These are phyloP conservation scores for Gonium pectorale DNA, from an alignment of 139 green algal genomes.

Conservation along the genomic window DNA sequence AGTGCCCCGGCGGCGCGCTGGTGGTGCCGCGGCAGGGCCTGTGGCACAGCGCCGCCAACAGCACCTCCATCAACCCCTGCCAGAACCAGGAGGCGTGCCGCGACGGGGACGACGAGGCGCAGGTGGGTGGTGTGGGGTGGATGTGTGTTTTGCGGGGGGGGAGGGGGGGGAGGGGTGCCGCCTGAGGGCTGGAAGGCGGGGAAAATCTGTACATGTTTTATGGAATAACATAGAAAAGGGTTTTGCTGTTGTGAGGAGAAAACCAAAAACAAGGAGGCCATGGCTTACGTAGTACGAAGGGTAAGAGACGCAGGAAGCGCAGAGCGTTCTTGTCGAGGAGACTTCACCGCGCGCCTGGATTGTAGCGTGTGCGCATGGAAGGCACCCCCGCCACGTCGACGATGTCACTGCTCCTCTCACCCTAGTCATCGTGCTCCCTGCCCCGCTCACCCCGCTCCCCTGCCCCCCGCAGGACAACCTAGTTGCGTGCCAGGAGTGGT, in stretches of 20 bases:
- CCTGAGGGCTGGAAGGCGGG: too few relatives aligned
- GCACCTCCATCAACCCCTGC: slow-evolving; percentile 43
- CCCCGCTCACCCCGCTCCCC: neutral
- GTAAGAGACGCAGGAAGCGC: too few relatives aligned
- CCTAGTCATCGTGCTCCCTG: neutral
- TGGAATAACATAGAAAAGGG: too few relatives aligned
- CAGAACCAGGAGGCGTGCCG: slow-evolving; percentile 38
- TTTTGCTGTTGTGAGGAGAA: too few relatives aligned
- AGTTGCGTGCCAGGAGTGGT: slow-evolving; percentile 36
- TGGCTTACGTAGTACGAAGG: too few relatives aligned
- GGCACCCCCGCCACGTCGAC: too few relatives aligned
- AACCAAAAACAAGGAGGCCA: too few relatives aligned
- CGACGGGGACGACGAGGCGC: neutral
- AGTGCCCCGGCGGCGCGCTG: slow-evolving; percentile 43
- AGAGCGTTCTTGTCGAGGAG: too few relatives aligned
- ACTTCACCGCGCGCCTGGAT: too few relatives aligned
- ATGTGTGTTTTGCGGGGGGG: neutral
- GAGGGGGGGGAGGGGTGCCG: neutral
- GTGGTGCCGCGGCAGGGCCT: slow-evolving; percentile 22
- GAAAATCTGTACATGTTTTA: too few relatives aligned
- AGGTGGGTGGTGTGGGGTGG: neutral
- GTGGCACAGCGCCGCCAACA: slow-evolving; percentile 48
- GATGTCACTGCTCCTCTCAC: too few relatives aligned
- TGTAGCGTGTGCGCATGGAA: too few relatives aligned
- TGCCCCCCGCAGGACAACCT: neutral